A percentile compares a stretch with the other conserved stretches of the same genome.
These are phyloP conservation scores for Penicillium sp. DNA, from an alignment of 2,329 filamentous ascomycete genomes.

Conservation along the genomic window DNA sequence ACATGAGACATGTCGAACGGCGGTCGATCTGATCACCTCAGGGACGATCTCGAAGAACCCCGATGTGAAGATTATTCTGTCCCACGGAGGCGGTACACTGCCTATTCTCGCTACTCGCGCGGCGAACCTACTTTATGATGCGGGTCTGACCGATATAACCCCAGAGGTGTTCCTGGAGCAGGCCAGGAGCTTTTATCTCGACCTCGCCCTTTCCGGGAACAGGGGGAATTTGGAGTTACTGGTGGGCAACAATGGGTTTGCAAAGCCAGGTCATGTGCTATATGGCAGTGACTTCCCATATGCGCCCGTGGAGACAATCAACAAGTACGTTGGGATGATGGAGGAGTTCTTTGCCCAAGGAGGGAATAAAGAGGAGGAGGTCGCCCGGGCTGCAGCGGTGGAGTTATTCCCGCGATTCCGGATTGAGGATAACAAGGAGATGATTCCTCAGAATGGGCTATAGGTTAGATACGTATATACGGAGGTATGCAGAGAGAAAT, in stretches of 20 bases:
- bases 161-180: neutral
- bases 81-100: neutral
- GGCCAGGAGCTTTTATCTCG: neutral
- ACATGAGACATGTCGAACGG: neutral
- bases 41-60: neutral
- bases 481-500: neutral
- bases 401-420: neutral
- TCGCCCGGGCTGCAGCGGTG: neutral
- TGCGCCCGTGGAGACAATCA: neutral
- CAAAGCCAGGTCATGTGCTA: neutral
- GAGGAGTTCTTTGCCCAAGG: neutral
- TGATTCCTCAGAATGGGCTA: neutral
- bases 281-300: neutral
- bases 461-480: neutral
- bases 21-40: neutral
- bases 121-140: neutral
- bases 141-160: neutral
- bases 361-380: neutral
- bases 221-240: neutral
- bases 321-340: neutral
- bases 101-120: neutral
- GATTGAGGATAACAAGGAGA: neutral
- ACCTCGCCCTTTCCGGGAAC: neutral
- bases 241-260: neutral
- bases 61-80: neutral